These are phyloP conservation scores for Micractinium sp. DNA, from an alignment of 139 green algal species.

Conservation along the genomic window DNA sequence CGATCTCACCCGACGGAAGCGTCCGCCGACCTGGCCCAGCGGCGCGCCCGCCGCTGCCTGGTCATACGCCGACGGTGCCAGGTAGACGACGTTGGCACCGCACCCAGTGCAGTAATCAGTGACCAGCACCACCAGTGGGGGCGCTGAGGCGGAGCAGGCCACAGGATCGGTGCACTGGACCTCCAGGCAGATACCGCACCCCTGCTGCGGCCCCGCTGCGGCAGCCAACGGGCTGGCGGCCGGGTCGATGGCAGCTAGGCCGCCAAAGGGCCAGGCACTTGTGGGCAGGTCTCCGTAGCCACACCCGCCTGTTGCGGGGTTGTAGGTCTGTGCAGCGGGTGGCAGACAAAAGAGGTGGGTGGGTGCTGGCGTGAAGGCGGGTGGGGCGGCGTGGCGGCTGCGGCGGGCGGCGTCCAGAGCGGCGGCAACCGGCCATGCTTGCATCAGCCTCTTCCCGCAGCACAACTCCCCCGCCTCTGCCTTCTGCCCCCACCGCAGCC, in stretches of 20 bases:
- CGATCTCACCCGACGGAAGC: conserved; percentile 1
- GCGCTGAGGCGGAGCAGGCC: neutral
- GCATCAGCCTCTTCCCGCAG: neutral
- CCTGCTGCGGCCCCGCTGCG: neutral
- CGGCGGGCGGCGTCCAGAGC: neutral
- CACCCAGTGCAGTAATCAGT: conserved; percentile 27
- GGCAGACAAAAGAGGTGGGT: neutral
- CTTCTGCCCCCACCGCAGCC: neutral
- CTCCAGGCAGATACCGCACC: conserved; percentile 34
- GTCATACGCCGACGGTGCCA: neutral
- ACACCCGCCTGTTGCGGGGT: neutral
- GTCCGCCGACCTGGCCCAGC: neutral
- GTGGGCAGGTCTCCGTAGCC: conserved; percentile 24
- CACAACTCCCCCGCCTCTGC: neutral
- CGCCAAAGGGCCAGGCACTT: conserved; percentile 13
- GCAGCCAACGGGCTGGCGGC: conserved; percentile 7
- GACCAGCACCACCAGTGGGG: conserved; percentile 11
- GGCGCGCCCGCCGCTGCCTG: neutral
- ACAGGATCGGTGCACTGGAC: conserved; percentile 16
- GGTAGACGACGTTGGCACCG: neutral
- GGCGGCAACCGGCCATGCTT: neutral
- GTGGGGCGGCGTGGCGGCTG: neutral
- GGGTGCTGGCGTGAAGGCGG: neutral
- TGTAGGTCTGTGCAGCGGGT: neutral
- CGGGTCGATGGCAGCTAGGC: conserved; percentile 7